Base-by-base conservation (phyloP, 352 stramenopile genomes). In the Globisporangium echinulatum region DNA sequence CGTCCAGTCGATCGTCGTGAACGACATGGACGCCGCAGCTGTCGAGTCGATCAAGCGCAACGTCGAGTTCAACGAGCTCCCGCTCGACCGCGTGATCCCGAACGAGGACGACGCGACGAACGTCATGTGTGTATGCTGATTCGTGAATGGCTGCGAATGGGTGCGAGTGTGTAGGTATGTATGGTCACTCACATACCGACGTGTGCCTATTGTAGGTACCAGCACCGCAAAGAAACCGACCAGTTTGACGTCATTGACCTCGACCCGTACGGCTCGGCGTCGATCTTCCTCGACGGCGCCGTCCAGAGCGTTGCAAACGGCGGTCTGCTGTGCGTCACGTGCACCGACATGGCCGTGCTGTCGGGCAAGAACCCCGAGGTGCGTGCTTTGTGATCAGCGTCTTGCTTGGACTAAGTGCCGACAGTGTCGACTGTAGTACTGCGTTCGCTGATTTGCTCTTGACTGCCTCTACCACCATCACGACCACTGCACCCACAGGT, bases 181-280 rank as follows among this genome's bases (percentile, higher is more conserved):
- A 33, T 33, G 25, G 25, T 33, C 25, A 52, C 38, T 14, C 0
- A 19, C 19, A 6, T n/a, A 25, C 13, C 44, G 10, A 43, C 40
- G 38, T 17, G 8, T 44, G n/a, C 11, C 37, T 54, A n/a, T 37
- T 56, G 25, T 13, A 69, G 63, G 63, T 70, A 82, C 67, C 88
- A 81, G 64, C 79, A 85, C 77, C 87, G 78, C 68, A 96, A 90
- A 62, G 78, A 87, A 4, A 76, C 74, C 9, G 79, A 97, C 52
- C 93, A 98, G 62, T 99, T 98, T 66, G 97, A 99, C 72, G 97
- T 99, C 43, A 98, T 99, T 71, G 98, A 99, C 69, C 72, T 99
- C 36, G 98, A 99, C 74, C 98, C 98, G 44, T 99, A 99, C 70
- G 98, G 98, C 40, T 98, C 92, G 15, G 96, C 97, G 14, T 97